These are phyloP conservation scores for Entophlyctis helioformis DNA, from an alignment of 192 early-diverging fungal genomes.

Conservation along the genomic window DNA sequence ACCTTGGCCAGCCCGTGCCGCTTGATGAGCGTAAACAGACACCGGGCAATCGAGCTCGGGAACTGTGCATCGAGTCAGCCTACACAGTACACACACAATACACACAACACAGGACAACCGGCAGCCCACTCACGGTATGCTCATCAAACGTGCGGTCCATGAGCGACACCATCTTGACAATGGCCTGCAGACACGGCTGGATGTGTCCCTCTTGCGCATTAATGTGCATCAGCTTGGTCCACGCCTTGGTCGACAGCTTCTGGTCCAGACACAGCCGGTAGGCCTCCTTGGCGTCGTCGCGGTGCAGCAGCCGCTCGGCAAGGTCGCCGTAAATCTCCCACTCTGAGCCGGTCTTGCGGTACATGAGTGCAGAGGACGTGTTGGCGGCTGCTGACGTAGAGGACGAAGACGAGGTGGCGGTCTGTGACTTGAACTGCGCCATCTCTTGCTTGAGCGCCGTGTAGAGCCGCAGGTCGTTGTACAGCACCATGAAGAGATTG, in stretches of 20 bases:
- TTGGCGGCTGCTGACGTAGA: slow-evolving; percentile 31
- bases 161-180: slow-evolving; percentile 72
- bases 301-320: slow-evolving; percentile 70
- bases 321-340: slow-evolving; percentile 98
- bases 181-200: slow-evolving; percentile 63
- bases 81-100: background rate
- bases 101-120: background rate
- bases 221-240: slow-evolving; percentile 72
- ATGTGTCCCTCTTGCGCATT: slow-evolving; percentile 72
- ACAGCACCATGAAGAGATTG: slow-evolving; percentile 98
- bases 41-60: slow-evolving; percentile 75
- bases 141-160: slow-evolving; percentile 88
- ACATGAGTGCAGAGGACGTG: slow-evolving; percentile 55
- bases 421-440: slow-evolving; percentile 51
- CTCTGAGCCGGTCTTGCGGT: slow-evolving; percentile 90
- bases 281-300: slow-evolving; percentile 84
- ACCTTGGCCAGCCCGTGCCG: slow-evolving; percentile 87
- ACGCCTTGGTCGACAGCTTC: slow-evolving; percentile 87
- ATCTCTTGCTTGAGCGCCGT: slow-evolving; percentile 85
- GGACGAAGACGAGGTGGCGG: too few species aligned
- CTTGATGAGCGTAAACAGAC: slow-evolving; percentile 74
- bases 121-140: slow-evolving; percentile 51
- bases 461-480: slow-evolving; percentile 92
- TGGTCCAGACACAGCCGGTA: slow-evolving; percentile 78
- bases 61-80: slow-evolving; percentile 33